Evolutionary conservation across 1,139 yeast genomes (phyloP).

Genomic region (Suhomyces panamericanus): DNA sequence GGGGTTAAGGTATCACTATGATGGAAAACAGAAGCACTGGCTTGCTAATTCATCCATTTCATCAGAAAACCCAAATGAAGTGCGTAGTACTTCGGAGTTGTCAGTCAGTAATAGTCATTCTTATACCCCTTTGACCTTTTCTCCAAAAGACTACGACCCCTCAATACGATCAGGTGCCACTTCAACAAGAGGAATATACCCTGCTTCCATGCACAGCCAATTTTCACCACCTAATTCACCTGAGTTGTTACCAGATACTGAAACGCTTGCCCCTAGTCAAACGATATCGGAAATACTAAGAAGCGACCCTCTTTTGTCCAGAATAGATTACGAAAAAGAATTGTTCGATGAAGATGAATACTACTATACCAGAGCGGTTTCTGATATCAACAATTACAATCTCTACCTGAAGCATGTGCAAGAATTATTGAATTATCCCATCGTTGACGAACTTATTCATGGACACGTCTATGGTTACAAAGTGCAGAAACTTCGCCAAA

Average conservation of each 20-base stretch:
- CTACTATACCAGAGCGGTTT: slow-evolving; percentile 35
- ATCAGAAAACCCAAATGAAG: slow-evolving; percentile 14
- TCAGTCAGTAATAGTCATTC: slow-evolving; percentile 17
- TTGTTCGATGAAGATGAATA: slow-evolving; percentile 44
- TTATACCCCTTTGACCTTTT: slow-evolving; percentile 3
- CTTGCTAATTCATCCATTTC: slow-evolving; percentile 41
- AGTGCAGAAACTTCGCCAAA: slow-evolving; percentile 39
- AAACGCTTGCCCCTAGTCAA: slow-evolving; percentile 1
- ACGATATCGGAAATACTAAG: slow-evolving; percentile 31
- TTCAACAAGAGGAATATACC: slow-evolving; percentile 35
- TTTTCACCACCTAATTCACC: slow-evolving; percentile 29
- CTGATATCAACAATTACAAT: slow-evolving; percentile 41
- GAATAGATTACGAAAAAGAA: slow-evolving; percentile 36
- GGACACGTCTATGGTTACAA: slow-evolving; percentile 48
- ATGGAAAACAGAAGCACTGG: slow-evolving; percentile 87
- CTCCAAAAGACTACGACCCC: slow-evolving; percentile 23
- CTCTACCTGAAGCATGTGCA: slow-evolving; percentile 40
- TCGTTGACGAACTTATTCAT: slow-evolving; percentile 44
- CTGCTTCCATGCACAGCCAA: slow-evolving; percentile 28
- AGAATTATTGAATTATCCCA: slow-evolving; percentile 42
- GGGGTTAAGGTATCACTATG: slow-evolving; percentile 78
- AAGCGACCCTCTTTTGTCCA: slow-evolving; percentile 22
- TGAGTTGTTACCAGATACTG: slow-evolving; percentile 3
- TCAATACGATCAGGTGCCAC: slow-evolving; percentile 36
- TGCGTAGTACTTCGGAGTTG: slow-evolving; percentile 33